Evolutionary conservation across 768 basidiomycete genomes (phyloP), one percentile per base, ranked within the genome.

Genomic region (Mycena maculata): DNA sequence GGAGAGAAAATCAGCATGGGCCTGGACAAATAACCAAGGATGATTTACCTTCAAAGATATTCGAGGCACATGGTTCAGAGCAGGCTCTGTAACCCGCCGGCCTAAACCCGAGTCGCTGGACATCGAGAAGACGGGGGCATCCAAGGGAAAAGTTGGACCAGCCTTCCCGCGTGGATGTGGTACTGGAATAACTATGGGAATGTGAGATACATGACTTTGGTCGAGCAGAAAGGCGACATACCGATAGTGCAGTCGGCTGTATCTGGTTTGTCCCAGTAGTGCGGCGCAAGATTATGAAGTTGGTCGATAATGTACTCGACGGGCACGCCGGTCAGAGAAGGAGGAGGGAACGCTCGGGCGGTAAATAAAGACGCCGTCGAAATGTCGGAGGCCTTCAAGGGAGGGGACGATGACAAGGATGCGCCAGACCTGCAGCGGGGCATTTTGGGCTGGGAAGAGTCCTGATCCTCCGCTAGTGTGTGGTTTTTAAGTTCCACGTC

Each of bases 181-280:
- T 59, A 87, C 77, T 44, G 86, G 86, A 66, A 88, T 78, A 74
- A 88, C 88, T 87, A 53, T 27, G 71, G 55, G 13, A 64, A 62
- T 48, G 44, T 45, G 47, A 67, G 63, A 65, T 33, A 61, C 3
- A 45, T 31, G 18, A 20, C 62, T 39, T 42, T 55, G 38, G 22
- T 6, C 23, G 33, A 65, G 23, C 22, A 33, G 25, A 38, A 53
- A 16, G 41, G 4, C 3, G 36, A 78, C 86, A 36, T 72, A 93
- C 93, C 84, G 62, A 94, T 84, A 18, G 92, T 92, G 77, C 92
- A 94, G 77, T 94, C 91, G 11, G 92, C 87, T 1, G 89, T 91
- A 70, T 92, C 90, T 63, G 87, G 85, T 68, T 88, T 91, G 73
- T 89, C 86, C 92, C 92, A 93, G 79, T 90, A 92, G 50, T 84